Evolutionary conservation across 345 rosid genomes (phyloP).

Genomic region (Gossypium australe): DNA sequence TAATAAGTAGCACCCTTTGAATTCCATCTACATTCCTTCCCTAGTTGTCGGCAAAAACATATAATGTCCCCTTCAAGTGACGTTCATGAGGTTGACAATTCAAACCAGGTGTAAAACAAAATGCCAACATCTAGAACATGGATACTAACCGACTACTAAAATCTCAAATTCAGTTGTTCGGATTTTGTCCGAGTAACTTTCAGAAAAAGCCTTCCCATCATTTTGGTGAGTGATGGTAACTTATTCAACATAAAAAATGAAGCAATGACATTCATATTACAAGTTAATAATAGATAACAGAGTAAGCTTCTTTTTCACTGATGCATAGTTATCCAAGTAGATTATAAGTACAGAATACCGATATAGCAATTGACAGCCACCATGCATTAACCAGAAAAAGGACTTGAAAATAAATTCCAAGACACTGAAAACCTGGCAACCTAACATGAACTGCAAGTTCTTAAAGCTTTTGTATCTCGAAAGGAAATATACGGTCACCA

Average conservation of each 20-base stretch:
- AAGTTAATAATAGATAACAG: neutral
- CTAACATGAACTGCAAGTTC: neutral
- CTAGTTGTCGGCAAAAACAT: neutral
- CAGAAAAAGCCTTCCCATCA: neutral
- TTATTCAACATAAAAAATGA: neutral
- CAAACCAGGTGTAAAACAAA: neutral
- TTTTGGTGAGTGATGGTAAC: neutral
- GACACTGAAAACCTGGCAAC: neutral
- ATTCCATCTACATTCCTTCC: neutral
- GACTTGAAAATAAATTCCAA: neutral
- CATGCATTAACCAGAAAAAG: neutral
- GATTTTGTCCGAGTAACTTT: neutral
- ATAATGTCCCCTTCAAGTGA: neutral
- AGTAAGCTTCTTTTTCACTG: neutral
- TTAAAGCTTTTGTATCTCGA: neutral
- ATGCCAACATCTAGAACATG: neutral
- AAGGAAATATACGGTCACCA: too few relatives aligned
- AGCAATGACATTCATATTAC: neutral
- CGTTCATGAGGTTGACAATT: neutral
- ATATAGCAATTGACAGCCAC: neutral
- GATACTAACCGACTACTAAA: neutral
- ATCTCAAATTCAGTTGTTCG: neutral
- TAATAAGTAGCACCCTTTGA: neutral
- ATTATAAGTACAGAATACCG: neutral
- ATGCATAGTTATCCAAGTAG: neutral